phyloP scores from a whole-genome alignment of 164 flowering plant genomes.

The Nymphaea colorata region DNA sequence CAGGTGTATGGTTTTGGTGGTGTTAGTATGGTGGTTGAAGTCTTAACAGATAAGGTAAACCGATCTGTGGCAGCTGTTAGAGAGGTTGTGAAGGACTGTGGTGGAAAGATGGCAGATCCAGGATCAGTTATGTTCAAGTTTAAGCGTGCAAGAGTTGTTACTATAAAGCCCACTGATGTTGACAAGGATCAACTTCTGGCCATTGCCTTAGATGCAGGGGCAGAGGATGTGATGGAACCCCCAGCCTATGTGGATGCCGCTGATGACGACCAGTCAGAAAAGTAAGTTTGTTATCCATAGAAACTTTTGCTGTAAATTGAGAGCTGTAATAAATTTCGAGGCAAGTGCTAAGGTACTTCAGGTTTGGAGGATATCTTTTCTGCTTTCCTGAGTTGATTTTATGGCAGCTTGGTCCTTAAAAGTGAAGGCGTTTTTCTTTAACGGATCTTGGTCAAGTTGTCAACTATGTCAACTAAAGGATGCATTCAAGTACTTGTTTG shows the following conservation, averaged over 20 bases:
- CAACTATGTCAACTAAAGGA: too few relatives aligned
- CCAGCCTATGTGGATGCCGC: conserved; percentile 52
- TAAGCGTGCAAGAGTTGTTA: conserved; percentile 71
- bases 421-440: too few relatives aligned
- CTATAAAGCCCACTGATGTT: conserved; percentile 58
- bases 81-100: conserved; percentile 77
- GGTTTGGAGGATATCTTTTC: background rate
- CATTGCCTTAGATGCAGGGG: conserved; percentile 90
- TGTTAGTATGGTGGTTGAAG: conserved; percentile 83
- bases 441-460: too few relatives aligned
- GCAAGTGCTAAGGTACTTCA: background rate
- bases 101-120: conserved; percentile 97
- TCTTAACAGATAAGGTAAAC: conserved; percentile 75
- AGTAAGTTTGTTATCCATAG: conserved; percentile 22
- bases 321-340: background rate
- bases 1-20: conserved; percentile 97
- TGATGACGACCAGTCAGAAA: conserved; percentile 66
- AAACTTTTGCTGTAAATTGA: background rate
- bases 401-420: too few relatives aligned
- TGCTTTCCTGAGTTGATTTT: too few relatives aligned
- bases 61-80: conserved; percentile 84
- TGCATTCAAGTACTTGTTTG: too few relatives aligned
- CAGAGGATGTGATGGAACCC: conserved; percentile 94
- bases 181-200: conserved; percentile 78
- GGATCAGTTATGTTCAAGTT: conserved; percentile 94